These are phyloP conservation scores for Arthrobotrys sinensis DNA, from an alignment of 2,329 filamentous ascomycete species.

Conservation along the genomic window DNA sequence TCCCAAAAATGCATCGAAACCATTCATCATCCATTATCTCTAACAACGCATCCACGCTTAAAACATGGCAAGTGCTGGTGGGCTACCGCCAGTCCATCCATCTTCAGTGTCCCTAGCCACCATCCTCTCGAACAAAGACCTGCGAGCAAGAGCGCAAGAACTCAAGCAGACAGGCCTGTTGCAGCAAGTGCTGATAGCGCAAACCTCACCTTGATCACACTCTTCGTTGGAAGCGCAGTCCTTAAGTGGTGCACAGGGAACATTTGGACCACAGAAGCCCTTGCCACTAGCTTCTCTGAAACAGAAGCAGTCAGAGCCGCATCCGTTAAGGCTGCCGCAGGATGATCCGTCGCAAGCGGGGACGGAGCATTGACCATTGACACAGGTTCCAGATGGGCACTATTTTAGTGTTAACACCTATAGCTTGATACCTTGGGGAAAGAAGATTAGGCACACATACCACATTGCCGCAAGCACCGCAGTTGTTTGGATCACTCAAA, in stretches of 20 bases:
- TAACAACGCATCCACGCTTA: neutral
- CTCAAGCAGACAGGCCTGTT: conserved; percentile 18
- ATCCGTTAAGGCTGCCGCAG: conserved; percentile 17
- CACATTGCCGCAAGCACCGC: conserved; percentile 17
- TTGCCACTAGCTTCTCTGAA: neutral
- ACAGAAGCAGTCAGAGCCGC: conserved; percentile 24
- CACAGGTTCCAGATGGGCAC: conserved; percentile 13
- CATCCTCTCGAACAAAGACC: neutral
- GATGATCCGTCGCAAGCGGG: conserved; percentile 8
- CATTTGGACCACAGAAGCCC: conserved; percentile 28
- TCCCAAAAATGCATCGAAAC: no score
- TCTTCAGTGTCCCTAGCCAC: neutral
- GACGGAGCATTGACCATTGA: conserved; percentile 30
- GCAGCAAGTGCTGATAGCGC: conserved; percentile 31
- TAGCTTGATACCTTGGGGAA: neutral
- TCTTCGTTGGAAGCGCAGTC: conserved; percentile 11
- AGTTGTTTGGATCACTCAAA: conserved; percentile 32
- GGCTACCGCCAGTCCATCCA: conserved; percentile 1
- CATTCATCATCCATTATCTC: neutral
- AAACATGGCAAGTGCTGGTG: neutral
- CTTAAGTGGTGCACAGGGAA: conserved; percentile 15
- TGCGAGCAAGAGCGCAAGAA: conserved; percentile 5
- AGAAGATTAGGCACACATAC: neutral
- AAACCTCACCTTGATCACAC: conserved; percentile 14
- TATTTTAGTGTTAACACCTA: neutral